Evolutionary conservation across 495 filamentous ascomycete species (phyloP), one percentile per base, ranked within the genome.

Genomic region (Penicillium alfredii): DNA sequence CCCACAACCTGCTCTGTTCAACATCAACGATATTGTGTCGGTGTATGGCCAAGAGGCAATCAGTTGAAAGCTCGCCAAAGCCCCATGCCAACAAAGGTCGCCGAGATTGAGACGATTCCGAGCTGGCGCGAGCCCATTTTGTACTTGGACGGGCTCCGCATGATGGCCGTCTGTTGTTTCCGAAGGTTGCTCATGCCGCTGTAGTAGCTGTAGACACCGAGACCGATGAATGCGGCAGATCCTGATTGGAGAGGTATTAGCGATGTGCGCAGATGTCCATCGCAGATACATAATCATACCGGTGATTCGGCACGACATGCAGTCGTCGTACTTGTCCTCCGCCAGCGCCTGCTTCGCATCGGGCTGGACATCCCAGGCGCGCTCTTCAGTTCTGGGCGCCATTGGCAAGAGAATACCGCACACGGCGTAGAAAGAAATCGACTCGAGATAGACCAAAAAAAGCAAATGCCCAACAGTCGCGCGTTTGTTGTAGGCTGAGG

Each of bases 201-300:
- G 39, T 78, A 68, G 62, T 90, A 94, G 53, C 78, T 88, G 68
- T 94, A 97, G 4, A 75, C 77, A 9, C 86, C 90, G 30, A 96
- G 79, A n/a, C 88, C 89, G 28, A 92, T 68, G 45, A 96, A 94
- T 10, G 84, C 88, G 20, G 80, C 75, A 35, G 81, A 79, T 12
- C 90, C 90, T 93, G 42, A n/a, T 19, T 22, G 13, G 11, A 29
- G 2, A 3, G 4, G 15, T 17, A 43, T 59, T 28, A 53, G 34
- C 16, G 41, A 20, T n/a, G n/a, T n/a, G n/a, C n/a, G n/a, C n/a
- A n/a, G n/a, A n/a, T n/a, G n/a, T n/a, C n/a, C n/a, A n/a, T n/a
- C n/a, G 5, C 23, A 8, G 23, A 9, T 25, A n/a, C 23, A n/a
- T 28, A 32, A 14, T 50, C 69, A 48, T 46, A 86, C 84, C 84